Evolutionary conservation across 1,139 yeast genomes (phyloP).

Genomic region (Hanseniaspora gamundiae): DNA sequence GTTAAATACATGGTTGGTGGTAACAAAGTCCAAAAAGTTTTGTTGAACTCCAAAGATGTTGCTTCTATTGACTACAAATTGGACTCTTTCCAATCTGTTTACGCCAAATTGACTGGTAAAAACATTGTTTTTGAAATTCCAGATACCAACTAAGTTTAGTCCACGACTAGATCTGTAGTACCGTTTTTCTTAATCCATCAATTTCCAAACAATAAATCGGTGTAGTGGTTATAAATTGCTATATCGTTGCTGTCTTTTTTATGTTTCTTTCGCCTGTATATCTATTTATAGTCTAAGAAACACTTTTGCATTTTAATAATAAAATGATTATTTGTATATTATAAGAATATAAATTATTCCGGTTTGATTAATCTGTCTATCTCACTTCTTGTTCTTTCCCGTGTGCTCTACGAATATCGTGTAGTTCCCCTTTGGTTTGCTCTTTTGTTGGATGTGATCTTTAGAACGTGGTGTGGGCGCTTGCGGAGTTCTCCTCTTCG

Average conservation of each 20-base stretch:
- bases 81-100: slow-evolving; percentile 98
- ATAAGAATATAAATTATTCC: background rate
- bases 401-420: background rate
- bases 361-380: background rate
- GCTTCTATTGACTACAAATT: slow-evolving; percentile 97
- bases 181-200: background rate
- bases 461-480: background rate
- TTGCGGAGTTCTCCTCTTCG: too few species aligned
- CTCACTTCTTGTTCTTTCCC: background rate
- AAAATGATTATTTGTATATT: background rate
- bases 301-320: background rate
- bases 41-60: slow-evolving; percentile 96
- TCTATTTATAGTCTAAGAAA: background rate
- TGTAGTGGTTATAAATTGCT: too few species aligned
- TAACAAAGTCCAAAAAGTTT: slow-evolving; percentile 95
- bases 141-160: slow-evolving; percentile 44
- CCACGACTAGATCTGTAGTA: too few species aligned
- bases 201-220: too few species aligned
- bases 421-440: background rate
- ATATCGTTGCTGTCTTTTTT: background rate
- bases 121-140: slow-evolving; percentile 98
- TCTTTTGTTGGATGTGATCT: background rate
- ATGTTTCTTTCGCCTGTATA: slow-evolving; percentile 1
- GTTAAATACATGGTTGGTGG: slow-evolving; percentile 99
- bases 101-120: slow-evolving; percentile 98